These are phyloP conservation scores for Exophiala aquamarina DNA, from an alignment of 2,329 filamentous ascomycete species.

Conservation along the genomic window DNA sequence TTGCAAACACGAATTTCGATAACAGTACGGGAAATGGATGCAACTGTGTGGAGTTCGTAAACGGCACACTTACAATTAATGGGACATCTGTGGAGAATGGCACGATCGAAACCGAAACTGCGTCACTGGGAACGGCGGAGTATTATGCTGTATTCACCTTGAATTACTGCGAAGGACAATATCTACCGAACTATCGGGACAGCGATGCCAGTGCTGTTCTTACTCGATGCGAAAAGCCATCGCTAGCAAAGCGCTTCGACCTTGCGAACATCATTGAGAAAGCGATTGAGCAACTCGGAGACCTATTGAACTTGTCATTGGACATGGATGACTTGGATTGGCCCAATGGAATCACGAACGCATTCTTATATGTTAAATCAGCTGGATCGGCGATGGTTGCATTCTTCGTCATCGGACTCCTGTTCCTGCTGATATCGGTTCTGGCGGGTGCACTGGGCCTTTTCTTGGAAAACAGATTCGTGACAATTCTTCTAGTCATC, in stretches of 20 bases:
- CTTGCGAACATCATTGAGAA: conserved; percentile 5
- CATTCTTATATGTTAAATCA: conserved; percentile 5
- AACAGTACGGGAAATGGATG: conserved; percentile 9
- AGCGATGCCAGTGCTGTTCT: neutral
- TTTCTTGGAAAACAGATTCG: neutral
- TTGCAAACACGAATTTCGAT: conserved; percentile 6
- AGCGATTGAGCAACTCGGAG: neutral
- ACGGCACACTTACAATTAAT: conserved; percentile 7
- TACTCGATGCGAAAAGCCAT: conserved; percentile 3
- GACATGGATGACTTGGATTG: conserved; percentile 5
- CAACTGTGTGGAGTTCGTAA: conserved; percentile 7
- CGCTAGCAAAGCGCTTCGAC: neutral
- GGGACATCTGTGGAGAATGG: neutral
- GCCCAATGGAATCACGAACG: conserved; percentile 5
- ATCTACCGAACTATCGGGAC: conserved; percentile 2
- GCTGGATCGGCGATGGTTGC: conserved; percentile 2
- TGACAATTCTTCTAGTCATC: neutral
- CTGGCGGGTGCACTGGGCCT: neutral
- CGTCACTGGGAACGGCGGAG: neutral
- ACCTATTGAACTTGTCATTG: neutral
- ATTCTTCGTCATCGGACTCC: conserved; percentile 8
- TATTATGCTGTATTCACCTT: conserved; percentile 4
- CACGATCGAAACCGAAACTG: neutral
- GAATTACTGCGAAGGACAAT: conserved; percentile 6
- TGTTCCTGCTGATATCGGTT: neutral